Base-by-base conservation (phyloP, 345 rosid genomes). In the Litchi chinensis region DNA sequence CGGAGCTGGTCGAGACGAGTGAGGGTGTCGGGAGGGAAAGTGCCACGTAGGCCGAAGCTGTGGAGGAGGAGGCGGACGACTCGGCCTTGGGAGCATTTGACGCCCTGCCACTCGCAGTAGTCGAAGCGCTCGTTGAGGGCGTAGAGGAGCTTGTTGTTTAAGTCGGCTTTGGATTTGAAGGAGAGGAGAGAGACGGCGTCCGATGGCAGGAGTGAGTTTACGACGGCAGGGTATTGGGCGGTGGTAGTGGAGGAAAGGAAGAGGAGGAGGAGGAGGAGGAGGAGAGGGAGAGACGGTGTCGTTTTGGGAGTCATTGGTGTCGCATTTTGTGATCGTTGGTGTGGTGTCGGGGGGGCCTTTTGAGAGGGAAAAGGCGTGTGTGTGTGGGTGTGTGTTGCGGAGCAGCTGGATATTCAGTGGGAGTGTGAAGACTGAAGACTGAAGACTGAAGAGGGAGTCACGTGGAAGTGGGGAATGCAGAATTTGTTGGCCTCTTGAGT, bases 91-190 rank as follows among this genome's bases (percentile, higher is more conserved):
- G 82, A 85, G 68, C 99, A 95, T 73, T 89, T 89, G 52, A 92
- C 93, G 60, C 99, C 99, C 22, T 82, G 98, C 98, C 99, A 95
- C 78, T 91, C 95, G 77, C 99, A 95, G 87, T 87, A 93, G 70
- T 95, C 98, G 90, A 88, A 93, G 71, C 91, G 97, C 87, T 91
- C 96, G 8, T 87, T 89, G 81, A 91, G 92, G 10, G 84, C 80
- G 86, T 87, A 95, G 70, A 89, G 86, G 63, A 95, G 96, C 67
- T 78, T 84, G 92, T 91, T 91, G 80, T 91, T 85, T 65, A 87
- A 85, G 88, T 95, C 99, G 50, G 99, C 98, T 32, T 89, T 84
- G 68, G 94, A 87, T 80, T 93, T 95, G 84, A 95, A 95, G 6
- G 97, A 87, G 79, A 96, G 97, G 26, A 96, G 76, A 0, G 93